Conservation (phyloP, 2,329 filamentous ascomycete species). For the Periconia sp. region DNA sequence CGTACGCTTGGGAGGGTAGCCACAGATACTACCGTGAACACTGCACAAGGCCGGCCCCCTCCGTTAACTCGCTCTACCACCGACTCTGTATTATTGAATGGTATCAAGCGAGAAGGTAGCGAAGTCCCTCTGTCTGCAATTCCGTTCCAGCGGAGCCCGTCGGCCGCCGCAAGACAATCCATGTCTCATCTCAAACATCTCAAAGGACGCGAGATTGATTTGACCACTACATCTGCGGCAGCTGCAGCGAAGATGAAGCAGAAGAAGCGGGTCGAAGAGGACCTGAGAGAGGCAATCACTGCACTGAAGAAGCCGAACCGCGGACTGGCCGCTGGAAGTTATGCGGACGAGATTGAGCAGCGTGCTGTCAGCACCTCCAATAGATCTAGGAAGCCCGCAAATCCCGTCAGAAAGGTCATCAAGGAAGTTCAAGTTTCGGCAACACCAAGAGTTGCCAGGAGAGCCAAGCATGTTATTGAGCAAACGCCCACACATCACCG, state of each 20-base stretch:
- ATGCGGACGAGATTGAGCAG: slow-evolving; percentile 71
- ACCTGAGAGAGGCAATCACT: slow-evolving; percentile 75
- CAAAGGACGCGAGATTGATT: slow-evolving; percentile 60
- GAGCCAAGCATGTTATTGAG: slow-evolving; percentile 38
- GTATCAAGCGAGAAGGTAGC: slow-evolving; percentile 72
- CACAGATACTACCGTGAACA: slow-evolving; percentile 61
- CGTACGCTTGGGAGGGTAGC: slow-evolving; percentile 66
- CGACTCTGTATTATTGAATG: slow-evolving; percentile 62
- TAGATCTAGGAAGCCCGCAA: slow-evolving; percentile 36
- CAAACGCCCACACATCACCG: slow-evolving; percentile 36
- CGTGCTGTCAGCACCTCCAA: slow-evolving; percentile 45
- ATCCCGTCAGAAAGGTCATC: slow-evolving; percentile 31
- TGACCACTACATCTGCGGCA: slow-evolving; percentile 59
- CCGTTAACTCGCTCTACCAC: slow-evolving; percentile 73
- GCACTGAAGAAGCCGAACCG: slow-evolving; percentile 78
- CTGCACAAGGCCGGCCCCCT: slow-evolving; percentile 58
- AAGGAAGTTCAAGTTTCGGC: slow-evolving; percentile 50
- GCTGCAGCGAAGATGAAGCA: slow-evolving; percentile 67
- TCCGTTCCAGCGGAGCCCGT: slow-evolving; percentile 56
- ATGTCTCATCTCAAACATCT: slow-evolving; percentile 53
- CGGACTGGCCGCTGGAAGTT: slow-evolving; percentile 68
- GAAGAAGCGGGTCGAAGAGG: slow-evolving; percentile 71
- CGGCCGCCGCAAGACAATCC: slow-evolving; percentile 41
- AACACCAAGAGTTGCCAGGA: slow-evolving; percentile 47
- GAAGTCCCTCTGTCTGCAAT: slow-evolving; percentile 62